Conservation (phyloP, 108 stramenopile species). For the Nitzschia putrida region DNA sequence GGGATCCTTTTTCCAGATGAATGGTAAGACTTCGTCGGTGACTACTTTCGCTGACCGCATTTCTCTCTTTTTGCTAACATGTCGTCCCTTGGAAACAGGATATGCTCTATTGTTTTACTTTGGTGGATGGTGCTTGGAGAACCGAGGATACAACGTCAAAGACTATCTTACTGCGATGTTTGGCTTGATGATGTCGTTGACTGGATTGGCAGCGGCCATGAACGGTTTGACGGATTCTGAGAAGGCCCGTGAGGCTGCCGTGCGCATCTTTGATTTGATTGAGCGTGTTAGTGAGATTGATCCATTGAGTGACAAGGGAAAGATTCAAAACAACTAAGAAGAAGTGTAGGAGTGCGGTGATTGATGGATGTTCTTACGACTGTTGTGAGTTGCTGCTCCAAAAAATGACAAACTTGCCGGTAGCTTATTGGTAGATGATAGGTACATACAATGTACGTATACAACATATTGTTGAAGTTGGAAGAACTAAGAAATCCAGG, state of each 20-base stretch:
- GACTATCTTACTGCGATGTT: constrained; percentile 65
- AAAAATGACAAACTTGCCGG: too few species aligned
- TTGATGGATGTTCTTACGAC: too few species aligned
- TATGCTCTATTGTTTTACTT: constrained; percentile 56
- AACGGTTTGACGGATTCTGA: constrained; percentile 45
- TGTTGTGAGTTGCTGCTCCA: too few species aligned
- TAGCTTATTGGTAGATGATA: too few species aligned
- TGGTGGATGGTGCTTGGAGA: constrained; percentile 54
- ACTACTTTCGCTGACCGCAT: not conserved
- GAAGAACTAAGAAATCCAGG: too few species aligned
- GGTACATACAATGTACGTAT: too few species aligned
- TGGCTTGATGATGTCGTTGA: constrained; percentile 52
- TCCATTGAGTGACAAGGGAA: constrained; percentile 49
- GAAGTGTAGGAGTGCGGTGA: too few species aligned
- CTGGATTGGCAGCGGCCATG: constrained; percentile 56
- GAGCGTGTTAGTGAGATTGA: constrained; percentile 49
- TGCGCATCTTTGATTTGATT: constrained; percentile 51
- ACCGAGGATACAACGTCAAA: constrained; percentile 31
- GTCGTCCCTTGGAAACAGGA: constrained; percentile 13
- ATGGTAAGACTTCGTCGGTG: constrained; percentile 11
- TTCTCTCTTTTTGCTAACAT: too few species aligned
- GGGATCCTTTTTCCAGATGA: constrained; percentile 43
- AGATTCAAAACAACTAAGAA: constrained; percentile 35
- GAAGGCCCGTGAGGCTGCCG: constrained; percentile 47
- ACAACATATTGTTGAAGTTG: too few species aligned